Percentiles rank a stretch among this genome's conserved stretches.
phyloP scores from a whole-genome alignment of 306 rosid genomes.

The Spatholobus suberectus region DNA sequence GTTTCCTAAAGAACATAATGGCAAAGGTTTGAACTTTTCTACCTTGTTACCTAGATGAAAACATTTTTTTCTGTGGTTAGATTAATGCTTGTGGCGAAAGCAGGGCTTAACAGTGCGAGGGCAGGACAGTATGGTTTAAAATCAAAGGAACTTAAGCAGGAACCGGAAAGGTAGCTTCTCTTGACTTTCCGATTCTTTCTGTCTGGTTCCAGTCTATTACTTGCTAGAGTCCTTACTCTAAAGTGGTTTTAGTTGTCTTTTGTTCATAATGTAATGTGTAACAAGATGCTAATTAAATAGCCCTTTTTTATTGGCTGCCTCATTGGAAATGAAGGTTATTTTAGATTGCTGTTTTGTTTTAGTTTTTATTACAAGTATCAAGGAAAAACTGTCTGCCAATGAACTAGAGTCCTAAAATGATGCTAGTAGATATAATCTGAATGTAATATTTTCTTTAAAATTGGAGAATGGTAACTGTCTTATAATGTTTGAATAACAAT shows the following conservation, averaged over 20 bases:
- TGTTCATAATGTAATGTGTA: background rate
- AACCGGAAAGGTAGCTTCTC: constrained; percentile 63
- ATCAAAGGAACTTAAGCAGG: constrained; percentile 54
- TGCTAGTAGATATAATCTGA: background rate
- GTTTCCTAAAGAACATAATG: constrained; percentile 47
- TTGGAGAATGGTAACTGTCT: background rate
- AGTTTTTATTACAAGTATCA: no score
- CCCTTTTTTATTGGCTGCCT: background rate
- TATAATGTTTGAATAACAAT: constrained; percentile 19
- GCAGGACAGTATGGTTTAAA: constrained; percentile 46
- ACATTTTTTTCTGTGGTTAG: constrained; percentile 24
- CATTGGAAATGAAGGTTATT: background rate
- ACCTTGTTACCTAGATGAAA: constrained; percentile 24
- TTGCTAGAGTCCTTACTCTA: background rate
- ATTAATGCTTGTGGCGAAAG: constrained; percentile 35
- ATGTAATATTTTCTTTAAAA: constrained; percentile 3
- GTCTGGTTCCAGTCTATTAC: constrained; percentile 17
- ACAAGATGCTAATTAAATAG: background rate
- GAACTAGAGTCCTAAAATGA: background rate
- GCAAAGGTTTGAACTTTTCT: constrained; percentile 67
- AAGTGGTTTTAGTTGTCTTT: constrained; percentile 20
- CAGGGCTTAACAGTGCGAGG: constrained; percentile 64
- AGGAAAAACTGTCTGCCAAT: no score
- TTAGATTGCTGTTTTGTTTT: constrained; percentile 6
- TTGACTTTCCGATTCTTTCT: constrained; percentile 22